A percentile compares a stretch with the other conserved stretches of the same genome.
phyloP scores from a whole-genome alignment of 2,329 filamentous ascomycete genomes.

The Neurospora crassa region DNA sequence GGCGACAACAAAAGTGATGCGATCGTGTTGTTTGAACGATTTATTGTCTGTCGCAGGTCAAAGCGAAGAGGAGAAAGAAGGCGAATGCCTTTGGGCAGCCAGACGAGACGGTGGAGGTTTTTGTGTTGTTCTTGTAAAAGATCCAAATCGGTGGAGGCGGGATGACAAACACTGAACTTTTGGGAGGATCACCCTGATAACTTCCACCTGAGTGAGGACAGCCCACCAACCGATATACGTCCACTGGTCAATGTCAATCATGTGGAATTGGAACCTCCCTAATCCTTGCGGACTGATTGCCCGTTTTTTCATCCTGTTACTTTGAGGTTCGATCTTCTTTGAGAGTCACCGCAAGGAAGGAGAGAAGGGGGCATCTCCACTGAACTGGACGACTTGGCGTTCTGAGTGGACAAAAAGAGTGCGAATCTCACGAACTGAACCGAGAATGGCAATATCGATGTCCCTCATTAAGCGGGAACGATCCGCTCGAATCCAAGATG shows the following conservation, averaged over 20 bases:
- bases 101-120: not conserved
- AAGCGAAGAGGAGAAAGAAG: not conserved
- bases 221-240: not conserved
- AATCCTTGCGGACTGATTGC: not conserved
- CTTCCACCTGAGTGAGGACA: not conserved
- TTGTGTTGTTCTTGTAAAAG: not conserved
- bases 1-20: not conserved
- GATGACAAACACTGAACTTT: not conserved
- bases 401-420: not conserved
- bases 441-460: not conserved
- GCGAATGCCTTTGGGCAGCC: not conserved
- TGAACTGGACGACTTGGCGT: not conserved
- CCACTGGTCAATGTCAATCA: not conserved
- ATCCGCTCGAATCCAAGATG: not conserved
- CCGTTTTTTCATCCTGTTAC: not conserved
- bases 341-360: not conserved
- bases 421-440: not conserved
- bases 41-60: not conserved
- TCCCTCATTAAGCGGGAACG: not conserved
- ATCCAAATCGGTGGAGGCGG: not conserved
- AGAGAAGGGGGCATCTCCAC: not conserved
- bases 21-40: not conserved
- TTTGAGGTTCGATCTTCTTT: not conserved
- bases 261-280: not conserved
- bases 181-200: not conserved